Percentiles rank a stretch among this genome's conserved stretches.
These are phyloP conservation scores for Mediolabrus comicus DNA, from an alignment of 108 stramenopile genomes.

Conservation along the genomic window DNA sequence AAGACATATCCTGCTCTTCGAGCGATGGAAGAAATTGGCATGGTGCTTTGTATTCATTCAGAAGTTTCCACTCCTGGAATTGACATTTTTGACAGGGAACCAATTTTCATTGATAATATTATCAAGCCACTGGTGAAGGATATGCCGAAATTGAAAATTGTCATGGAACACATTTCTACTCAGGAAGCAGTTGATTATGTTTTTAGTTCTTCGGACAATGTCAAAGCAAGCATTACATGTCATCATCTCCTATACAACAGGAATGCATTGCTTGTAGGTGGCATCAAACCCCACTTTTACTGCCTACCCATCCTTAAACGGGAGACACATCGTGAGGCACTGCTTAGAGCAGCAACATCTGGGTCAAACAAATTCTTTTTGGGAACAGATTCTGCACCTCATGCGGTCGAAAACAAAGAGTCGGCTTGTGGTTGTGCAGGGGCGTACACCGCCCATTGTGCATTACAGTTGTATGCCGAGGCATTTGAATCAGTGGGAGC, in stretches of 20 bases:
- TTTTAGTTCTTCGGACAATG: conserved; percentile 65
- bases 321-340: conserved; percentile 91
- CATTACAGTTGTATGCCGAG: conserved; percentile 94
- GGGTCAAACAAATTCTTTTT: conserved; percentile 94
- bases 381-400: conserved; percentile 98
- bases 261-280: conserved; percentile 90
- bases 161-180: conserved; percentile 97
- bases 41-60: conserved; percentile 97
- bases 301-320: conserved; percentile 98
- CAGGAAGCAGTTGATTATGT: conserved; percentile 94
- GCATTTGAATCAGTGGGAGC: conserved; percentile 90
- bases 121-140: conserved; percentile 86
- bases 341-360: conserved; percentile 88
- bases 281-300: conserved; percentile 97
- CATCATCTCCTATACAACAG: conserved; percentile 99
- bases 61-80: conserved; percentile 90
- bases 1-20: conserved; percentile 83
- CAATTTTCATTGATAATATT: conserved; percentile 91
- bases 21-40: conserved; percentile 89
- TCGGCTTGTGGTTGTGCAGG: conserved; percentile 96
- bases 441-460: conserved; percentile 93
- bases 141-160: conserved; percentile 91
- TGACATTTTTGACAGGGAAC: conserved; percentile 98
- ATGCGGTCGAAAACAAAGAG: conserved; percentile 79
- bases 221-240: conserved; percentile 95